Evolutionary conservation across 768 basidiomycete species (phyloP), one percentile per base, ranked within the genome.

Genomic region (Chlorophyllum brunneum): DNA sequence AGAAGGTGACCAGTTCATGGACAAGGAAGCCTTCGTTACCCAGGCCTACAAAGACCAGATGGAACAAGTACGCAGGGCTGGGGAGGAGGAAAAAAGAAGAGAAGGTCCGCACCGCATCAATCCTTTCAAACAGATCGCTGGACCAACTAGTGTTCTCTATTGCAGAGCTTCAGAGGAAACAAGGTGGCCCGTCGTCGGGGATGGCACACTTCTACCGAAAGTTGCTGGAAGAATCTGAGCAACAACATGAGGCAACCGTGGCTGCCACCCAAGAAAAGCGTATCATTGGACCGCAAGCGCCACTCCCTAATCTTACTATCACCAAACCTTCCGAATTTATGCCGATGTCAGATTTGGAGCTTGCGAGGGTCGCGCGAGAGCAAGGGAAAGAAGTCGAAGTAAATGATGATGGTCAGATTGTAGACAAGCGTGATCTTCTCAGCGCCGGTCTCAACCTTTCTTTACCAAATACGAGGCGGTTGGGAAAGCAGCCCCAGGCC

Each of bases 21-120:
- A 92, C 72, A 98, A 95, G 73, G 97, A 98, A 49, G 77, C 84
- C n/a, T 99, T 98, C 61, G 95, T 98, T 44, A 99, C 97, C 0
- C 91, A 93, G 62, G 93, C 92, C 20, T 99, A 99, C 72, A 94
- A 93, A 66, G 88, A 91, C 43, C 97, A 98, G 69, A 89, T 97
- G 84, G 94, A 83, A 42, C 90, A 95, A 68, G 83, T 98, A 5
- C 77, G 92, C 51, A 79, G 70, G 63, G 92, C 94, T 0, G 97
- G 98, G 64, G 92, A 93, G 63, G 95, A 98, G 62, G 97, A 98
- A 68, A 87, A 77, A 68, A 69, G 74, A 61, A 77, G 86, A 58
- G 95, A 98, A 70, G 97, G 95, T 92, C 56, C 39, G 79, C 42
- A 10, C 16, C 45, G 10, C 50, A n/a, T n/a, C n/a, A 24, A 11